phyloP scores from a whole-genome alignment of 2,329 filamentous ascomycete genomes.

The Ophiostoma sp. region DNA sequence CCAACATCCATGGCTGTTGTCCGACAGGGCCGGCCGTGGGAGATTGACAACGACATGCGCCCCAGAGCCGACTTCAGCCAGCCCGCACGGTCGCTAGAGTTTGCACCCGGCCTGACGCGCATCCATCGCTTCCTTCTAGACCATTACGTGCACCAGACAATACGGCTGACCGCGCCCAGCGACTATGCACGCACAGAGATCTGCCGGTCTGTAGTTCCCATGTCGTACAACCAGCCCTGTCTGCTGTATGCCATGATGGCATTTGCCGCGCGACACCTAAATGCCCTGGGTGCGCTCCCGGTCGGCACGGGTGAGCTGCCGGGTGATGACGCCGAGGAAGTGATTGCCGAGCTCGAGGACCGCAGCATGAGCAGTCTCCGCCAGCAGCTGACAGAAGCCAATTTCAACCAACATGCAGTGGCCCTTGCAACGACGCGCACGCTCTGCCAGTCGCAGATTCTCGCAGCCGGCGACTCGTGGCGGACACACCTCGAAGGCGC shows the following conservation, averaged over 20 bases:
- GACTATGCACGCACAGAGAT: conserved; percentile 22
- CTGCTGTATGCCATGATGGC: conserved; percentile 21
- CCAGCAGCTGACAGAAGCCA: conserved; percentile 13
- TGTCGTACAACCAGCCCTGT: conserved; percentile 21
- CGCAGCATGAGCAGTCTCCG: conserved; percentile 22
- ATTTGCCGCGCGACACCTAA: conserved; percentile 21
- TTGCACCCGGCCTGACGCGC: neutral
- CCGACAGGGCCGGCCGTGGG: neutral
- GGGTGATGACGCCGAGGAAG: neutral
- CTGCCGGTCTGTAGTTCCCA: conserved; percentile 22
- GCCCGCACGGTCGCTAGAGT: neutral
- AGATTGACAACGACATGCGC: neutral
- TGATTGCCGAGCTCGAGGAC: conserved; percentile 16
- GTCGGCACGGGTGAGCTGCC: neutral
- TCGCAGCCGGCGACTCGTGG: conserved; percentile 21
- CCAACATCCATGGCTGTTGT: neutral
- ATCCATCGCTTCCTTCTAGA: conserved; percentile 22
- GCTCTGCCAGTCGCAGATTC: conserved; percentile 23
- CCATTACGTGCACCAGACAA: conserved; percentile 25
- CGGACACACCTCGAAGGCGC: conserved; percentile 23
- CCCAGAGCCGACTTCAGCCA: neutral
- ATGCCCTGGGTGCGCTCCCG: conserved; percentile 13
- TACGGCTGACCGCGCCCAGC: conserved; percentile 24
- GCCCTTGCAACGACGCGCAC: conserved; percentile 23
- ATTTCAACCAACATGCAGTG: conserved; percentile 14